Percentiles rank a stretch among this genome's conserved stretches.
Conservation (phyloP, 2,329 filamentous ascomycete genomes). For the Botrytis deweyae region DNA sequence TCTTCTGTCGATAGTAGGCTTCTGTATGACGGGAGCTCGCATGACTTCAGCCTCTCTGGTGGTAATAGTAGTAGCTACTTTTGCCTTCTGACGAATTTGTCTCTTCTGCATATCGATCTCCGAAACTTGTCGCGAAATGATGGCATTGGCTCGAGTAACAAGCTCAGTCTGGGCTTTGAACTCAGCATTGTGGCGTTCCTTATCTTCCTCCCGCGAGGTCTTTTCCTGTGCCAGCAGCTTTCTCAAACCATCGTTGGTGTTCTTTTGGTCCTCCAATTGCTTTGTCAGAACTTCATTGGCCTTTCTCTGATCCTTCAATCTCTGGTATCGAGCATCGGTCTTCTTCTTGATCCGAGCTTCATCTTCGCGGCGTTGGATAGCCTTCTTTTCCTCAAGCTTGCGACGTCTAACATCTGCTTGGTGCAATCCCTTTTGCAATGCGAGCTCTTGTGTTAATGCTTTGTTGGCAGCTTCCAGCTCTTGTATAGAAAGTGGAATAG, state of each 20-base stretch:
- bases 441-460: not conserved
- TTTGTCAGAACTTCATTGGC: not conserved
- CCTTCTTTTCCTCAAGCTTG: not conserved
- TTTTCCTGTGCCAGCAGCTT: not conserved
- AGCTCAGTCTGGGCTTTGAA: not conserved
- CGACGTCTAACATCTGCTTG: not conserved
- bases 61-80: too few species aligned
- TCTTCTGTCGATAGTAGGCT: not conserved
- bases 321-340: not conserved
- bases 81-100: not conserved
- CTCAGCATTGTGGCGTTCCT: not conserved
- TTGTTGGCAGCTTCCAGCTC: not conserved
- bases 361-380: not conserved
- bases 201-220: not conserved
- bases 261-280: not conserved
- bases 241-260: not conserved
- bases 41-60: not conserved
- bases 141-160: not conserved
- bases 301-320: not conserved
- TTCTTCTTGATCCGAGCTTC: not conserved
- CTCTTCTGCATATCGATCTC: not conserved
- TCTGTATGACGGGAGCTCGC: not conserved
- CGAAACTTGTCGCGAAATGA: not conserved
- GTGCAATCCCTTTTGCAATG: not conserved
- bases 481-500: not conserved